Evolutionary conservation across 2,329 filamentous ascomycete species (phyloP), one percentile per base, ranked within the genome.

Genomic region (Seiridium unicorne): DNA sequence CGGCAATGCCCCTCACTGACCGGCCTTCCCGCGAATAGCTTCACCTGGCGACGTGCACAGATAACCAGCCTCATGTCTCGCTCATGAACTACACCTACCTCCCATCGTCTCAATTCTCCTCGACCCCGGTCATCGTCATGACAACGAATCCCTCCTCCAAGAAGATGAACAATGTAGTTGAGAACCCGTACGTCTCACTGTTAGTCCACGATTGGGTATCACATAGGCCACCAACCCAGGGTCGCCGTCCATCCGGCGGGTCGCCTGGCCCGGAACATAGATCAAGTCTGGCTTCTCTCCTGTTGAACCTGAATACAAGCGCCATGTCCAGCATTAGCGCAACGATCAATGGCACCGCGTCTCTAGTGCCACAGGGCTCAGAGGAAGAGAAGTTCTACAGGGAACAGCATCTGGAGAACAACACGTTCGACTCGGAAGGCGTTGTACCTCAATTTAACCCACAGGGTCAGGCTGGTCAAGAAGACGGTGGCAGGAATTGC

Each of bases 51-150:
- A 99, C 95, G 60, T 96, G 91, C 75, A 87, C 87, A 68, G 83
- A 90, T 66, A 90, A 95, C 70, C 82, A 88, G 64, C 95, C 95
- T 8, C 92, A 98, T 74, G 92, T 98, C 66, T 96, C 93, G 44
- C 87, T 99, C 65, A 99, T 99, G 95, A 97, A 96, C 81, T 98
- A 98, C 81, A 98, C 95, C 71, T 98, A 97, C 78, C 89, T 99
- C 31, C 90, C 93, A 44, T 87, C 84, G 5, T 91, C 90, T 13
- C 88, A 87, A 44, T 89, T 87, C 75, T 84, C 85, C 44, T 72
- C 83, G 56, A 77, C 79, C n/a, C 89, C 92, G n/a, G 90, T 93
- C 64, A 96, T 98, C 72, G 90, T 98, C 81, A 93, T 94, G 90
- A 98, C 95, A 59, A 96, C 90, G 51, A 92, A 92, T 67, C 87